A percentile compares a stretch with the other conserved stretches of the same genome.
Evolutionary conservation across 192 early-diverging fungal genomes (phyloP).

Genomic region (Linnemannia zychae): DNA sequence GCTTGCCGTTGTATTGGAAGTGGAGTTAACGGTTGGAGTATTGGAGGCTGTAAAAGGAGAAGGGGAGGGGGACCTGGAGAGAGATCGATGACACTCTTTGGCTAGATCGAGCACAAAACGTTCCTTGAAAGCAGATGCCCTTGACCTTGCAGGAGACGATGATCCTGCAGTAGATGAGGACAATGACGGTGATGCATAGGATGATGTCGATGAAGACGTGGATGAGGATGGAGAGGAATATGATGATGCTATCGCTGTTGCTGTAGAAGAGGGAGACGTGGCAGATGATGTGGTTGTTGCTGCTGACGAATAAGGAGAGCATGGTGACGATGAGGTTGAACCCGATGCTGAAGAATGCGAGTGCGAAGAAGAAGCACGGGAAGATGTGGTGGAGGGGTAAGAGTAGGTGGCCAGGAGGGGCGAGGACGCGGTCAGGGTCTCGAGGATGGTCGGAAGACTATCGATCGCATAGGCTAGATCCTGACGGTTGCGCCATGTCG

Average conservation of each 20-base stretch:
- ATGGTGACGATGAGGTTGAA: conserved; percentile 6
- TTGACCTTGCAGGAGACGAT: background rate
- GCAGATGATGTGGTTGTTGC: background rate
- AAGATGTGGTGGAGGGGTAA: conserved; percentile 2
- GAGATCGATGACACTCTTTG: conserved; percentile 24
- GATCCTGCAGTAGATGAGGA: background rate
- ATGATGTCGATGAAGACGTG: background rate
- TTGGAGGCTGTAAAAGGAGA: background rate
- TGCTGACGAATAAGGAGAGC: background rate
- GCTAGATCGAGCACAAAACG: conserved; percentile 47
- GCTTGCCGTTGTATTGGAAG: background rate
- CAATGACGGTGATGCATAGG: background rate
- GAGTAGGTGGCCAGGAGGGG: conserved; percentile 32
- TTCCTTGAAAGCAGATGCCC: conserved; percentile 24
- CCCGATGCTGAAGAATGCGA: background rate
- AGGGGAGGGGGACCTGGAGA: background rate
- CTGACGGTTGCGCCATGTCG: conserved; percentile 55
- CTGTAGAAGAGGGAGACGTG: background rate
- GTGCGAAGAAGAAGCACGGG: conserved; percentile 4
- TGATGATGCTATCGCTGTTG: too few species aligned
- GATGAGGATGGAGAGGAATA: conserved; percentile 8
- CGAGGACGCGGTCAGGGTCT: conserved; percentile 27
- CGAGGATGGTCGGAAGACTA: conserved; percentile 34
- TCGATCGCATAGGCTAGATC: conserved; percentile 52
- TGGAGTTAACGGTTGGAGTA: background rate